phyloP scores from a whole-genome alignment of 176 grass and related monocot genomes.

The Melocanna baccifera region DNA sequence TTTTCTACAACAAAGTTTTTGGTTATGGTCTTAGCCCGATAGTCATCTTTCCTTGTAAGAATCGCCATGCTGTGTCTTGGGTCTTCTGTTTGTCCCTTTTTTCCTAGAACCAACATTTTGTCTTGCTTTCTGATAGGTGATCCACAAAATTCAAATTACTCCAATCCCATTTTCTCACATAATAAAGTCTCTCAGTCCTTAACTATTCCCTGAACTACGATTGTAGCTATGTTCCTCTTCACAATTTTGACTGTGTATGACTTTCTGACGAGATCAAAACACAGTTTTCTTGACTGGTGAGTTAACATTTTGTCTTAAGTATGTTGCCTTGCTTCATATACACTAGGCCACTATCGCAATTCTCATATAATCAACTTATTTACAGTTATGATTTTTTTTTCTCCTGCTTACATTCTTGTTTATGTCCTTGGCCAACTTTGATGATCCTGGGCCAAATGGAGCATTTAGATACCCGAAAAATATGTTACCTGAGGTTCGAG shows the following conservation, averaged over 20 bases:
- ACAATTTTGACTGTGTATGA: constrained; percentile 87
- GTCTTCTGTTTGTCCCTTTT: no score
- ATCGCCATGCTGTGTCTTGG: no score
- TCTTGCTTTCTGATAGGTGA: constrained; percentile 92
- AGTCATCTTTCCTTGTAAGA: no score
- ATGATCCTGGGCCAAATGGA: constrained; percentile 84
- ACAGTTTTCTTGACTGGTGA: constrained; percentile 85
- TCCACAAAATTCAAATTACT: background rate
- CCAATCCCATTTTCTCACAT: background rate
- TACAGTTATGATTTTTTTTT: background rate
- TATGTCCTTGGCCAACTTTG: constrained; percentile 47
- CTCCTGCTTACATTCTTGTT: constrained; percentile 23
- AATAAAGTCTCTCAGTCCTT: background rate
- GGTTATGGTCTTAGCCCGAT: no score
- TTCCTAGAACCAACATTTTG: constrained; percentile 89
- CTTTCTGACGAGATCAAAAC: constrained; percentile 68
- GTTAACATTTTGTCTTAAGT: background rate
- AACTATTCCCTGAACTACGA: constrained; percentile 6
- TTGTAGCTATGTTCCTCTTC: constrained; percentile 82
- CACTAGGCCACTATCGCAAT: background rate
- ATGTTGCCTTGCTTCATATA: background rate
- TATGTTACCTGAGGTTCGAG: constrained; percentile 61
- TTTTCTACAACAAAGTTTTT: no score
- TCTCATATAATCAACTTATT: background rate
- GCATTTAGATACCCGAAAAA: constrained; percentile 58